Evolutionary conservation across 805 yeast genomes (phyloP).

Genomic region (Dipodascopsis uninucleata): DNA sequence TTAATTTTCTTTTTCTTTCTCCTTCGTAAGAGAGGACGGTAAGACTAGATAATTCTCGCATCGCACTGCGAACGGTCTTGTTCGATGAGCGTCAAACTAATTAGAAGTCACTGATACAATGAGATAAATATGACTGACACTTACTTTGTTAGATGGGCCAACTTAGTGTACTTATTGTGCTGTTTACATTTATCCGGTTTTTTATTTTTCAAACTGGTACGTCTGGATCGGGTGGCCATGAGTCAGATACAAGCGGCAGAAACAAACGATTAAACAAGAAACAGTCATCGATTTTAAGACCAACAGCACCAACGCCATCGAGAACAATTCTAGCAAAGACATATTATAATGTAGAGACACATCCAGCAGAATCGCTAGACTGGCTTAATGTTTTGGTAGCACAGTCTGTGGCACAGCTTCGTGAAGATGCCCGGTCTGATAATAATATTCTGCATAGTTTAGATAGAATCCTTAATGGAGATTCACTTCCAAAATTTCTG

Average conservation of each 20-base stretch:
- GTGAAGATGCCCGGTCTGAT: slow-evolving; percentile 81
- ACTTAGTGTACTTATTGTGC: slow-evolving; percentile 39
- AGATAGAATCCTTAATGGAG: slow-evolving; percentile 57
- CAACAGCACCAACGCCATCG: slow-evolving; percentile 26
- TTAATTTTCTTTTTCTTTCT: not conserved
- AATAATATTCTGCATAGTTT: slow-evolving; percentile 81
- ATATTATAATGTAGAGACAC: slow-evolving; percentile 83
- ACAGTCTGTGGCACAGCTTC: slow-evolving; percentile 78
- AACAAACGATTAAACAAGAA: slow-evolving; percentile 13
- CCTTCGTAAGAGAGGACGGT: too few relatives aligned
- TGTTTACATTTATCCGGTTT: slow-evolving; percentile 40
- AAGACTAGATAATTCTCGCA: too few relatives aligned
- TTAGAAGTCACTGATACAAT: too few relatives aligned
- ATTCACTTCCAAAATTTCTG: slow-evolving; percentile 73
- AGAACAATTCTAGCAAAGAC: slow-evolving; percentile 75
- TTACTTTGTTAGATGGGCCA: slow-evolving; percentile 37
- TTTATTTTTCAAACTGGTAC: slow-evolving; percentile 40
- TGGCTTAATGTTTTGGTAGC: slow-evolving; percentile 96
- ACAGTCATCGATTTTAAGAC: slow-evolving; percentile 28
- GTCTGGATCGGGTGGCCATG: slow-evolving; percentile 1
- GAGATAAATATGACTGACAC: too few relatives aligned
- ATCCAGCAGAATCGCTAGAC: slow-evolving; percentile 85
- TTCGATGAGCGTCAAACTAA: too few relatives aligned
- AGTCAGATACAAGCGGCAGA: not conserved
- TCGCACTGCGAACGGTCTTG: too few relatives aligned